Conservation (phyloP, 2,329 filamentous ascomycete genomes). For the Colletotrichum agaves region DNA sequence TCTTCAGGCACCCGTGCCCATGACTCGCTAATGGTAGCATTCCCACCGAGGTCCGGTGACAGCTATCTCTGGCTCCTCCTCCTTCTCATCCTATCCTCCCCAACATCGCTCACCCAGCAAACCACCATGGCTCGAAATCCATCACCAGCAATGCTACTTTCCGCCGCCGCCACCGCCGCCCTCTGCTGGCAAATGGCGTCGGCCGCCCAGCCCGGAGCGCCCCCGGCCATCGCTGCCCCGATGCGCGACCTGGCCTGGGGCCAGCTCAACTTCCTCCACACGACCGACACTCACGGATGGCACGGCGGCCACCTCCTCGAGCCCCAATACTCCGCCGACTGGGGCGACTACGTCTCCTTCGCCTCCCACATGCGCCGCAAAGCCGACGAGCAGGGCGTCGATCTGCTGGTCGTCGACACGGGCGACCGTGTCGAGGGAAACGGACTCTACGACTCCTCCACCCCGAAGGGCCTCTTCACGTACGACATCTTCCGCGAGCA, state of each 20-base stretch:
- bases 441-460: conserved; percentile 90
- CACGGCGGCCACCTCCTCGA: conserved; percentile 93
- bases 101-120: background rate
- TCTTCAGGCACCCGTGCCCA: conserved; percentile 28
- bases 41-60: background rate
- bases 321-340: conserved; percentile 94
- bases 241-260: conserved; percentile 89
- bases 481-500: conserved; percentile 89
- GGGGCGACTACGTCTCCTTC: conserved; percentile 98
- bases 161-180: conserved; percentile 37
- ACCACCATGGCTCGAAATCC: conserved; percentile 9
- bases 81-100: background rate
- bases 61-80: background rate
- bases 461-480: conserved; percentile 87
- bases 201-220: conserved; percentile 80
- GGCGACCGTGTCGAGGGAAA: conserved; percentile 95
- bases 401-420: conserved; percentile 94
- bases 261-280: conserved; percentile 97
- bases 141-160: conserved; percentile 18
- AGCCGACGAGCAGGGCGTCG: conserved; percentile 81
- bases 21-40: conserved; percentile 33
- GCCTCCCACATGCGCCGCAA: conserved; percentile 81
- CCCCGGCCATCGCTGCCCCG: conserved; percentile 80
- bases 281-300: conserved; percentile 97
- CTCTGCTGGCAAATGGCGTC: conserved; percentile 50